Evolutionary conservation across 2,329 filamentous ascomycete genomes (phyloP), one percentile per base, ranked within the genome.

Genomic region (Xylariaceae sp.): DNA sequence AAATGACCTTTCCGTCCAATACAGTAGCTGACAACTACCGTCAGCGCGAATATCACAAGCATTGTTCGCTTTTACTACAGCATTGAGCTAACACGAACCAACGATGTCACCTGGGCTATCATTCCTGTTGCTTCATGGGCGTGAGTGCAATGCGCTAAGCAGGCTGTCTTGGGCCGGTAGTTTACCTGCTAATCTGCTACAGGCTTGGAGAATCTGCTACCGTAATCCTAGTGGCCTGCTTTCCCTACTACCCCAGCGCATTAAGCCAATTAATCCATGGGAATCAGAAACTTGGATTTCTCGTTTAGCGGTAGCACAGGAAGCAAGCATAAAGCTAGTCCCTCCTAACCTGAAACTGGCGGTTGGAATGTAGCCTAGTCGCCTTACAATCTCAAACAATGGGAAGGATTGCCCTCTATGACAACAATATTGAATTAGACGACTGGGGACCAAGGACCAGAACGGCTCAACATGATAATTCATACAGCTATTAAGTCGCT

Each of bases 21-120:
- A 2, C 7, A 7, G 16, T 29, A 24, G 31, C 48, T 33, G 33
- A 21, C 28, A 6, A 17, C 21, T n/a, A 12, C 8, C 7, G 5
- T 3, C 17, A 61, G 60, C 29, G 60, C 57, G 14, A 54, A 11
- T 17, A 21, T 43, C 1, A 43, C 60, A 3, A 51, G 57, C 44
- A 57, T 57, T 11, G 28, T 60, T 29, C 60, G 62, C 1, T 45
- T 64, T 6, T 59, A 44, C 23, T 62, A 57, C 17, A 56, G 47
- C n/a, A 29, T 61, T 16, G 12, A 47, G 21, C 33, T 61, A 9
- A 29, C 47, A 11, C 9, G 12, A 6, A 55, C 39, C 3, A 11
- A 41, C 11, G 57, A 58, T 12, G 2, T 54, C 14, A 55, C 47
- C 2, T 59, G 37, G 48, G 44, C 47, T 8, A 47, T 62, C 21